A percentile compares a stretch with the other conserved stretches of the same genome.
phyloP scores from a whole-genome alignment of 345 rosid species.

The Ceriops decandra region DNA sequence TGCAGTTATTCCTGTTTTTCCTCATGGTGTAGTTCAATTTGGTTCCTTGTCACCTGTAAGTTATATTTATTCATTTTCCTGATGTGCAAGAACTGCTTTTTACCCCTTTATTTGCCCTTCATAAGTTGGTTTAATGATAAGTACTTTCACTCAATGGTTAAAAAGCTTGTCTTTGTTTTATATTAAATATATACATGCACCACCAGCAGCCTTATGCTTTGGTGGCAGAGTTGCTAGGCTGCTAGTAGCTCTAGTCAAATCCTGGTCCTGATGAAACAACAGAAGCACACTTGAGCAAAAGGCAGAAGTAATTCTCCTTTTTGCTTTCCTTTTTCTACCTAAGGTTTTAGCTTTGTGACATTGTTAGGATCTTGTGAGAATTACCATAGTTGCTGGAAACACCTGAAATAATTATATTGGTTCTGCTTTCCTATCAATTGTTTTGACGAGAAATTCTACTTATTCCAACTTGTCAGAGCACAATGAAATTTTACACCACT shows the following conservation, averaged over 20 bases:
- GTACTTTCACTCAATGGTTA: too few relatives aligned
- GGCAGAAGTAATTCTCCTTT: not conserved
- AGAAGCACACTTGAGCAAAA: not conserved
- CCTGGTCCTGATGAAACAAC: too few relatives aligned
- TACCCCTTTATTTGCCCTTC: not conserved
- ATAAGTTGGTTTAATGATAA: not conserved
- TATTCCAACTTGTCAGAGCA: not conserved
- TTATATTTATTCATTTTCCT: slow-evolving; percentile 3
- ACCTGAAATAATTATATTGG: not conserved
- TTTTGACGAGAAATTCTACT: not conserved
- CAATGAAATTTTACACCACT: not conserved
- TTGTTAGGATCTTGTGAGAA: not conserved
- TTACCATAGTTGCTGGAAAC: not conserved
- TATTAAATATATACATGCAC: too few relatives aligned
- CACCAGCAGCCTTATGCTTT: too few relatives aligned
- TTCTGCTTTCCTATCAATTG: not conserved
- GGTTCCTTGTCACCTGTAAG: slow-evolving; percentile 81
- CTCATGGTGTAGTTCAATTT: slow-evolving; percentile 87
- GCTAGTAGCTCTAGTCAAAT: too few relatives aligned
- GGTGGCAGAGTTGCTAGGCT: too few relatives aligned
- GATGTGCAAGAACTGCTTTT: not conserved
- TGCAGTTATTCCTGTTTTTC: slow-evolving; percentile 73
- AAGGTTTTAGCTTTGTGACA: not conserved
- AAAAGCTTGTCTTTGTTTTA: too few relatives aligned
- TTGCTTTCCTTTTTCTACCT: too few relatives aligned